These are phyloP conservation scores for Tetradesmus obliquus DNA, from an alignment of 139 green algal species.

Conservation along the genomic window DNA sequence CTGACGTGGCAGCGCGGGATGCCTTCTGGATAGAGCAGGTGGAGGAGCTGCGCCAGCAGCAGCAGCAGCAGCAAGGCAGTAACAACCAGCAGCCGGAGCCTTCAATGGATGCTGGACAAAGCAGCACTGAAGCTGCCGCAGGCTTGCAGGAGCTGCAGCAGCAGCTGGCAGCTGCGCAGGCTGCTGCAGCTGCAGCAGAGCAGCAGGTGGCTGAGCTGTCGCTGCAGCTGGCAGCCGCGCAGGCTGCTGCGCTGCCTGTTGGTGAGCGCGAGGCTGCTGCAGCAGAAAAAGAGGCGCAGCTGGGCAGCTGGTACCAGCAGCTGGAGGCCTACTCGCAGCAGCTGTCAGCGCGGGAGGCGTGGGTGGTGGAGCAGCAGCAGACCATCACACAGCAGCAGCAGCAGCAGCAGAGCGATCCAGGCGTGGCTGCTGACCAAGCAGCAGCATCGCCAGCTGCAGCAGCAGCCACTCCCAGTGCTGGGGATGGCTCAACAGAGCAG, in stretches of 20 bases:
- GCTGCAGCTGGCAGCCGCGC: constrained; percentile 28
- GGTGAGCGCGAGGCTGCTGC: not conserved
- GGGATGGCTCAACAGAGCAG: not conserved
- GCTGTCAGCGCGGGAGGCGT: constrained; percentile 16
- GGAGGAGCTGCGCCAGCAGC: constrained; percentile 30
- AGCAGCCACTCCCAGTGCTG: not conserved
- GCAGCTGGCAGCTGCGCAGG: constrained; percentile 12
- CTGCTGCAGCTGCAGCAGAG: constrained; percentile 30
- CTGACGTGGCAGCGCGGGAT: constrained; percentile 30
- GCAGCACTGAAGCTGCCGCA: not conserved
- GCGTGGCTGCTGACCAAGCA: not conserved
- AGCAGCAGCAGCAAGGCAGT: constrained; percentile 22
- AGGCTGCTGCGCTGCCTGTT: not conserved
- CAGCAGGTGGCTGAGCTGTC: constrained; percentile 19
- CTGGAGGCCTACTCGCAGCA: constrained; percentile 25
- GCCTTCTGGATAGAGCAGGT: constrained; percentile 35
- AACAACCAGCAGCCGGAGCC: not conserved
- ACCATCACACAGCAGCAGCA: constrained; percentile 2
- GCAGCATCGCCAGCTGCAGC: constrained; percentile 3
- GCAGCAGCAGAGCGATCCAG: constrained; percentile 11
- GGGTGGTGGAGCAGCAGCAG: constrained; percentile 21
- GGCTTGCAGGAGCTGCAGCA: constrained; percentile 19
- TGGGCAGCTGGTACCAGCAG: constrained; percentile 41
- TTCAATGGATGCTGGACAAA: not conserved
- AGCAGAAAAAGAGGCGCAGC: constrained; percentile 29